Conservation (phyloP, 1,284 basidiomycete species). For the Fereydounia khargensis region DNA sequence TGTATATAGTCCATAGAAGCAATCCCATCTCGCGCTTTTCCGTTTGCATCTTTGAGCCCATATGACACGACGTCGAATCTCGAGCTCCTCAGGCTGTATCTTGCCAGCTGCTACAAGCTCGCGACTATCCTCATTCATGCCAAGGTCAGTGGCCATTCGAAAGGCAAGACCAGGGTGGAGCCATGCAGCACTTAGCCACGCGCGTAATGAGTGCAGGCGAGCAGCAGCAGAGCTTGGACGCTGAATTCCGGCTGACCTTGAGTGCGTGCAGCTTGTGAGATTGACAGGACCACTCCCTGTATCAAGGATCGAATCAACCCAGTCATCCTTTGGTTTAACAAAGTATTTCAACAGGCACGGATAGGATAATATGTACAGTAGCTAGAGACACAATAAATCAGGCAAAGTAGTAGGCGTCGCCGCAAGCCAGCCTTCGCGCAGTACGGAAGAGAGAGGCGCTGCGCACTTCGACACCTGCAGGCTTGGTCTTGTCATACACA, state of each 20-base stretch:
- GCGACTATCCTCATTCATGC: conserved; percentile 40
- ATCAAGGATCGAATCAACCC: no score
- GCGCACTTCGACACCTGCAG: conserved; percentile 6
- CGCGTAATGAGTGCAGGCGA: conserved; percentile 49
- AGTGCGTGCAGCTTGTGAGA: no score
- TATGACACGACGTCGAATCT: conserved; percentile 44
- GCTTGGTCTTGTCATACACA: conserved; percentile 3
- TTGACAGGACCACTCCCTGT: no score
- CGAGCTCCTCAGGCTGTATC: conserved; percentile 39
- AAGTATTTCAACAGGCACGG: no score
- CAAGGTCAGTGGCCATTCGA: conserved; percentile 51
- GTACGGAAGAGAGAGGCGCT: conserved; percentile 10
- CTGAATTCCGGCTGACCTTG: no score
- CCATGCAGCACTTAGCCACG: conserved; percentile 46
- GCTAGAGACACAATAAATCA: no score
- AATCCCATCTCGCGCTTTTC: no score
- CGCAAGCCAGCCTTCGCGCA: conserved; percentile 3
- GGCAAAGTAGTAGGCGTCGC: conserved; percentile 8
- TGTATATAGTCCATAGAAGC: no score
- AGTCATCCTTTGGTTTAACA: no score
- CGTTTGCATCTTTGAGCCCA: no score
- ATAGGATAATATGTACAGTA: no score
- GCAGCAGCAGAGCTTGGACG: conserved; percentile 49
- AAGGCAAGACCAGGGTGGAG: conserved; percentile 49
- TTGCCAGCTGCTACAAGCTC: conserved; percentile 21